Evolutionary conservation across 257 asterid genomes (phyloP).

Genomic region (Ocimum tenuiflorum): DNA sequence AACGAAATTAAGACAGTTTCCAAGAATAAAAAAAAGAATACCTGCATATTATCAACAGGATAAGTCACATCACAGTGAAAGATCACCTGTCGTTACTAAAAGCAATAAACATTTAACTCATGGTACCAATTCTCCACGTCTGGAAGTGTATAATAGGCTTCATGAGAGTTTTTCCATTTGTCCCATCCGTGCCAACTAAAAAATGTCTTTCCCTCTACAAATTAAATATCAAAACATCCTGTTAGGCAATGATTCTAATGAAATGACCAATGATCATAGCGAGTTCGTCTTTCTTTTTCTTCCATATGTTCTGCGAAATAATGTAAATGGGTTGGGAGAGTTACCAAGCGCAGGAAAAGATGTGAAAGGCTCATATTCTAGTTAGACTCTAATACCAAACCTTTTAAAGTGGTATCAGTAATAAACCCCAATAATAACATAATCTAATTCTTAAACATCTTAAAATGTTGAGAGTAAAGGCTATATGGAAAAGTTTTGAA

Average conservation of each 20-base stretch:
- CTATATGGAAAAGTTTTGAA: not conserved
- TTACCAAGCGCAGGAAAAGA: not conserved
- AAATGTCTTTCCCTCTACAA: conserved; percentile 72
- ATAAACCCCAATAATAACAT: not conserved
- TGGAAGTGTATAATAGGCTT: conserved; percentile 84
- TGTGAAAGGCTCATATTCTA: not conserved
- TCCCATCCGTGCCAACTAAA: conserved; percentile 45
- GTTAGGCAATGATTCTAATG: conserved; percentile 11
- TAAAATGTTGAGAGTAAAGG: not conserved
- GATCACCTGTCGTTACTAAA: not conserved
- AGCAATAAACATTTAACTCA: conserved; percentile 11
- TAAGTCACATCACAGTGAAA: not conserved
- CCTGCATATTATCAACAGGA: conserved; percentile 45
- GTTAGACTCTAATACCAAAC: not conserved
- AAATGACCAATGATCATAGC: conserved; percentile 3
- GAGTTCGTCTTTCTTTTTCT: not conserved
- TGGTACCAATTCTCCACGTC: conserved; percentile 86
- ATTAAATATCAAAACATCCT: conserved; percentile 12
- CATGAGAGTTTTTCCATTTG: conserved; percentile 47
- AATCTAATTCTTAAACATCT: not conserved
- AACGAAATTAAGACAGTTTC: conserved; percentile 87
- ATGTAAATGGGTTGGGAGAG: not conserved
- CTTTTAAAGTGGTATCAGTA: not conserved
- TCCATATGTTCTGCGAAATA: conserved; percentile 1
- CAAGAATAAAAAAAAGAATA: conserved; percentile 66